Conservation (phyloP, 2,329 filamentous ascomycete genomes). For the Grosmannia penicillata region DNA sequence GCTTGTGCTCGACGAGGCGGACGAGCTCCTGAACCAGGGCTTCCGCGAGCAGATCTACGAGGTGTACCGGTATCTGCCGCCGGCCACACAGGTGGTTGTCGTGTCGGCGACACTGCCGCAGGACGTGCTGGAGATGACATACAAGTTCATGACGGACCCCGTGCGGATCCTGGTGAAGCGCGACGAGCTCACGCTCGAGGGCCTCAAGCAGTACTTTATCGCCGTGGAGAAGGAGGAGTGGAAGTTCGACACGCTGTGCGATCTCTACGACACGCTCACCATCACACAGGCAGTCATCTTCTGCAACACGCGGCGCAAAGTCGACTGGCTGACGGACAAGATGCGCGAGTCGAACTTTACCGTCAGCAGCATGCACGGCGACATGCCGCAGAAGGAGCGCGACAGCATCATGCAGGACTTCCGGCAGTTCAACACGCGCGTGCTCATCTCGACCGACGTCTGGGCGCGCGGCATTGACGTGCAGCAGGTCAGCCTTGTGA, state of each 20-base stretch:
- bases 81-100: constrained; percentile 94
- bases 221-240: constrained; percentile 98
- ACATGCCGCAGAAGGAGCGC: constrained; percentile 96
- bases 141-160: constrained; percentile 98
- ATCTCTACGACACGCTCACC: constrained; percentile 95
- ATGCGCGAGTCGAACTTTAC: constrained; percentile 99
- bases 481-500: constrained; percentile 93
- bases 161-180: constrained; percentile 95
- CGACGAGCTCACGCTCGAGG: constrained; percentile 95
- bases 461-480: constrained; percentile 98
- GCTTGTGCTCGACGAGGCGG: constrained; percentile 46
- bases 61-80: constrained; percentile 91
- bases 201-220: constrained; percentile 97
- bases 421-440: constrained; percentile 86
- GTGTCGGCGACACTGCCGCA: constrained; percentile 94
- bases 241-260: constrained; percentile 98
- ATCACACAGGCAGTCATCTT: constrained; percentile 99
- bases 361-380: constrained; percentile 95
- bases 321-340: constrained; percentile 98
- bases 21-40: constrained; percentile 68
- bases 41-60: constrained; percentile 99
- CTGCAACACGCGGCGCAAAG: constrained; percentile 97
- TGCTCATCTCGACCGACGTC: constrained; percentile 93
- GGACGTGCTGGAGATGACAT: constrained; percentile 97
- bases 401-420: constrained; percentile 99